Evolutionary conservation across 495 filamentous ascomycete genomes (phyloP).

Genomic region (Beverwykella pulmonaria): DNA sequence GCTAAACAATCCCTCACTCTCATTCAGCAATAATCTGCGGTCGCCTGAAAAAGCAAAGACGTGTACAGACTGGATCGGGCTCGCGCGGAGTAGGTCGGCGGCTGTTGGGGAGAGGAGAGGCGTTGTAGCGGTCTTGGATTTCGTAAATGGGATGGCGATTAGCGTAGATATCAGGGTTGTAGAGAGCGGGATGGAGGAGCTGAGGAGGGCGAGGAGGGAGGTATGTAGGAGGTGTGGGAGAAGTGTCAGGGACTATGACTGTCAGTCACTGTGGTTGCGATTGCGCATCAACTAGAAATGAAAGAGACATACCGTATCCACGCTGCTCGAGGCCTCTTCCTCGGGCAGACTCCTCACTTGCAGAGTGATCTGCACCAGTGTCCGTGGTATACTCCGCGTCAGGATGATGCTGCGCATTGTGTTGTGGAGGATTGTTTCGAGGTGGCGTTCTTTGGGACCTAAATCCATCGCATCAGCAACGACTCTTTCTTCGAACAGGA

Average conservation of each 20-base stretch:
- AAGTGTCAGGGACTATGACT: constrained; percentile 66
- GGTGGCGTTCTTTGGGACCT: constrained; percentile 71
- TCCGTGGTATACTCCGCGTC: constrained; percentile 67
- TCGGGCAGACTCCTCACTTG: constrained; percentile 67
- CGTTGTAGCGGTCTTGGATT: constrained; percentile 50
- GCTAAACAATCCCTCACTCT: constrained; percentile 80
- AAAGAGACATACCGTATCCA: constrained; percentile 8
- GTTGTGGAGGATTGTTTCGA: constrained; percentile 69
- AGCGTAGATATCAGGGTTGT: constrained; percentile 67
- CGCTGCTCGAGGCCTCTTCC: constrained; percentile 16
- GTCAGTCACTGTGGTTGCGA: neutral
- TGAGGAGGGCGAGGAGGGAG: constrained; percentile 70
- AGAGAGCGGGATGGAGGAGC: constrained; percentile 72
- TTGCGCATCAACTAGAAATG: neutral
- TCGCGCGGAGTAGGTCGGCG: constrained; percentile 57
- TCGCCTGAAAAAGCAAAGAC: constrained; percentile 76
- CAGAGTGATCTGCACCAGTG: constrained; percentile 70
- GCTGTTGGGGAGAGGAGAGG: constrained; percentile 55
- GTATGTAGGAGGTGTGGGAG: constrained; percentile 77
- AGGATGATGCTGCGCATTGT: constrained; percentile 71
- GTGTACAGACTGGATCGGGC: constrained; percentile 60
- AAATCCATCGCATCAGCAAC: constrained; percentile 47
- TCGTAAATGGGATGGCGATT: constrained; percentile 56
- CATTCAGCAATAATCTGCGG: constrained; percentile 71
- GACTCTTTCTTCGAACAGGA: constrained; percentile 23